phyloP scores from a whole-genome alignment of 2,329 filamentous ascomycete species.

The Curvularia verruculosa region DNA sequence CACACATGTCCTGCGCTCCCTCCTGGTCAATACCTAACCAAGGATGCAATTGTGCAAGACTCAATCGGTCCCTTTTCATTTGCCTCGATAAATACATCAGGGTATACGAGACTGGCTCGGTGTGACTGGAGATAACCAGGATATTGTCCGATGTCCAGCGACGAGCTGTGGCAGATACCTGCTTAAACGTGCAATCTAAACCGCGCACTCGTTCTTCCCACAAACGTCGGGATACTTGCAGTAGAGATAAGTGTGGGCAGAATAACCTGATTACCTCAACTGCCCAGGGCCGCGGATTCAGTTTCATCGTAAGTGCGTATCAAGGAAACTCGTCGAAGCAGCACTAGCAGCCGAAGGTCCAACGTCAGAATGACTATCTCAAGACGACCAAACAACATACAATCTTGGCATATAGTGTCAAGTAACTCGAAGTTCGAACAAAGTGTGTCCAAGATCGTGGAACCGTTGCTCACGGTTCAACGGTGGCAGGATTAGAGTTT shows the following conservation, averaged over 20 bases:
- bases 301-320: constrained; percentile 58
- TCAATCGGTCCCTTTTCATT: constrained; percentile 62
- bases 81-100: constrained; percentile 66
- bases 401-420: constrained; percentile 40
- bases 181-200: constrained; percentile 66
- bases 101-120: constrained; percentile 57
- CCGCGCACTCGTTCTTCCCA: constrained; percentile 63
- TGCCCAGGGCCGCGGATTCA: constrained; percentile 36
- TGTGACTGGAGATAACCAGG: neutral
- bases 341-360: constrained; percentile 58
- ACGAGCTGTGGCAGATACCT: constrained; percentile 67
- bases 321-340: constrained; percentile 63
- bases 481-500: constrained; percentile 68
- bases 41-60: constrained; percentile 64
- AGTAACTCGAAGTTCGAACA: constrained; percentile 45
- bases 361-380: constrained; percentile 6
- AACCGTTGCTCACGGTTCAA: constrained; percentile 55
- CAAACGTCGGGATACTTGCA: constrained; percentile 68
- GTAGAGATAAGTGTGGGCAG: constrained; percentile 57
- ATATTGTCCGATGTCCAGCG: constrained; percentile 52
- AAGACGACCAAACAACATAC: constrained; percentile 25
- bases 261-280: constrained; percentile 52
- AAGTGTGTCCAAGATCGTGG: constrained; percentile 53
- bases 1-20: constrained; percentile 61
- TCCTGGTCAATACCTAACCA: constrained; percentile 62